Base-by-base conservation (phyloP, 345 rosid genomes). In the Hibiscus mutabilis region DNA sequence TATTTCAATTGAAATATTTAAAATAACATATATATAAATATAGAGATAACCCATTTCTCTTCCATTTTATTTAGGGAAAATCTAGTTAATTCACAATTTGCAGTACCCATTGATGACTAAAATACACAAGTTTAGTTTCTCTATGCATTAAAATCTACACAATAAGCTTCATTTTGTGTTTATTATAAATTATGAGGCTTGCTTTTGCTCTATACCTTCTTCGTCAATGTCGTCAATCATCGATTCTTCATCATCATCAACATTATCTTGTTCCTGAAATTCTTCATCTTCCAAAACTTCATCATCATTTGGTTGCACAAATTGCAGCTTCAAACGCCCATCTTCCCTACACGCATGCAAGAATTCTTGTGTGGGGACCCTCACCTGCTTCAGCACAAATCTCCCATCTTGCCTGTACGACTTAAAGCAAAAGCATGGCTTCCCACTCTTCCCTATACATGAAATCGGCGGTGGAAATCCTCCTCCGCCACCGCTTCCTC, bases 391-490 rank as follows among this genome's bases (percentile, higher is more conserved):
- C 37, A 91, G 86, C 31, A 94, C 91, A 72, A 94, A 84, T 73
- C 98, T 83, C 5, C 97, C 97, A 52, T 87, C 89, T 14, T 88
- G 78, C 76, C 96, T 77, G 65, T 89, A 87, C 21, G 96, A 82
- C 81, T 90, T 88, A 69, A 94, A 88, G 77, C 84, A 82, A 80
- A 88, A 85, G 83, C 87, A 75, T 2, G 88, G 94, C 86, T 79
- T 88, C 21, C 93, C 93, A 12, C 75, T 79, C 79, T 68, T 79
- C 33, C 91, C 87, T 55, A 89, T 82, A 72, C 86, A 78, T 8
- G 91, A 87, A 66, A 93, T 93, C 2, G 98, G 94, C 3, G 97
- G 98, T 47, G 96, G 96, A 75, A 88, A 89, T 60, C 74, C 84
- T 59, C 79, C 79, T 46, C 66, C 52, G 35, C 76, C 21, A 24